Evolutionary conservation across 352 stramenopile species (phyloP), one percentile per base, ranked within the genome.

Genomic region (Halophytophthora polymorphica): DNA sequence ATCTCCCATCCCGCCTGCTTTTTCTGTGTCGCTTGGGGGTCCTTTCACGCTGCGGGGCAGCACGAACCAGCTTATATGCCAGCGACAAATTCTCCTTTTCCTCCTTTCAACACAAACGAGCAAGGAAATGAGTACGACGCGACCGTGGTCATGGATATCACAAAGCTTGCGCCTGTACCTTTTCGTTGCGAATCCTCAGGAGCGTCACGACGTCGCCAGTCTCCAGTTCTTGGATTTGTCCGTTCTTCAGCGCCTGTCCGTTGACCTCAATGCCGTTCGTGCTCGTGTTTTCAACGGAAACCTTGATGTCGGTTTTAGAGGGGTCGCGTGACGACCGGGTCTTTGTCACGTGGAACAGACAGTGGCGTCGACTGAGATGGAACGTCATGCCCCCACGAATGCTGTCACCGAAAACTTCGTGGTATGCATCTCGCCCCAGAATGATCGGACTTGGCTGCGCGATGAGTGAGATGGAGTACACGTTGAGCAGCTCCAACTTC

Each of bases 221-320:
- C n/a, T 80, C 65, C 10, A 90, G 61, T 22, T 81, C 64, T 18
- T 64, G 31, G 3, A 50, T 50, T 35, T 82, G 64, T 2, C 65
- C 58, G 47, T 70, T 69, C 61, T 80, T 81, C 31, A 90, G 60
- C n/a, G 60, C 35, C 18, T 58, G 39, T 6, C 72, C 72, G 52
- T 90, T 90, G 12, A 90, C 64, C 14, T 73, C 62, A 8, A 86
- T 69, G 4, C 79, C 79, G 33, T 90, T 90, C 15, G 76, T 86
- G 47, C 79, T 90, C 5, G 76, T 90, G 44, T 90, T 78, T 61
- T 86, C 69, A 10, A 90, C 60, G n/a, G 59, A 42, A 12, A 87
- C 61, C 48, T 73, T 77, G 29, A 86, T 46, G 7, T 61, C 35
- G 35, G 45, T 56, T 56, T 64, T 68, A 14, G 59, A 56, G 0